These are phyloP conservation scores for Neurospora sp. DNA, from an alignment of 495 filamentous ascomycete species.

Conservation along the genomic window DNA sequence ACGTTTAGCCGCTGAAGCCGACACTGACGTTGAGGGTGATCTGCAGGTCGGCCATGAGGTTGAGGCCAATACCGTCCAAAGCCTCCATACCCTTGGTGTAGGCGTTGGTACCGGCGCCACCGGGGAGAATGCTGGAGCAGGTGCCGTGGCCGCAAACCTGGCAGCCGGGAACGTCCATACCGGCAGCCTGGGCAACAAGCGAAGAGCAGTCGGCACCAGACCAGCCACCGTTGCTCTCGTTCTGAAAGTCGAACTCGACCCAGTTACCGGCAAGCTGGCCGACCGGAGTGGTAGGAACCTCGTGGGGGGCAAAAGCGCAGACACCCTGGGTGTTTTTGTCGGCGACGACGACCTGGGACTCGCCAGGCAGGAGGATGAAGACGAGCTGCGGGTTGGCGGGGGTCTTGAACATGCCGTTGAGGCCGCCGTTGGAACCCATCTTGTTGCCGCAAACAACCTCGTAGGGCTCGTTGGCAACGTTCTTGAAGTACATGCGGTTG, in stretches of 20 bases:
- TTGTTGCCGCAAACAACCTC: conserved; percentile 28
- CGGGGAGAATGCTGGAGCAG: conserved; percentile 25
- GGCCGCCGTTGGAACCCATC: conserved; percentile 20
- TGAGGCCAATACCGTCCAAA: conserved; percentile 25
- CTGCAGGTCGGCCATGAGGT: conserved; percentile 12
- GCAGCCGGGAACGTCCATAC: conserved; percentile 25
- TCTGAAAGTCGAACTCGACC: conserved; percentile 27
- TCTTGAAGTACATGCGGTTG: conserved; percentile 27
- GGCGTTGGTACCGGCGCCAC: conserved; percentile 24
- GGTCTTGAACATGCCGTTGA: conserved; percentile 25
- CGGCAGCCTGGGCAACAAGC: conserved; percentile 21
- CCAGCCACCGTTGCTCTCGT: conserved; percentile 25
- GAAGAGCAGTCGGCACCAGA: conserved; percentile 29
- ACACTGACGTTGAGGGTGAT: conserved; percentile 12
- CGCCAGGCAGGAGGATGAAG: conserved; percentile 24
- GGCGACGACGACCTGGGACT: conserved; percentile 24
- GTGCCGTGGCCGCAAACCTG: conserved; percentile 17
- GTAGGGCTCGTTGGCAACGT: conserved; percentile 15
- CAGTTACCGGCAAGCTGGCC: conserved; percentile 25
- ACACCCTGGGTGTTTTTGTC: conserved; percentile 25
- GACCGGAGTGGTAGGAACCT: conserved; percentile 11
- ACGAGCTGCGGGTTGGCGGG: conserved; percentile 11
- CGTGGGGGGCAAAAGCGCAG: conserved; percentile 18
- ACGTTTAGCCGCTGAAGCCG: conserved; percentile 11
- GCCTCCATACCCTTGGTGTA: conserved; percentile 28